phyloP scores from a whole-genome alignment of 192 early-diverging fungal genomes.

The Backusella luteola region DNA sequence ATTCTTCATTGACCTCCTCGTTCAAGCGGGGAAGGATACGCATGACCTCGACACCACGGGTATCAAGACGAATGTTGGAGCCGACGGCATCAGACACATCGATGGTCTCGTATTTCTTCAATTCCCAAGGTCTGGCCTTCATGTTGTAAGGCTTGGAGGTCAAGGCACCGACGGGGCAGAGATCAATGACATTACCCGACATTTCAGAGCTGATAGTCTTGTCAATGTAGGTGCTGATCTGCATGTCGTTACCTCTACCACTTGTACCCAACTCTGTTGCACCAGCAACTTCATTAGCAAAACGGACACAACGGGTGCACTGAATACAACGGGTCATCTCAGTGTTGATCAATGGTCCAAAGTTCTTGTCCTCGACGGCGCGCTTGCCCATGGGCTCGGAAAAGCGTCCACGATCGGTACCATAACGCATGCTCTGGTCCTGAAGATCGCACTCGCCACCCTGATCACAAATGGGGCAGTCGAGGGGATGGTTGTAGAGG shows the following conservation, averaged over 20 bases:
- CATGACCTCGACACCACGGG: slow-evolving; percentile 95
- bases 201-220: slow-evolving; percentile 88
- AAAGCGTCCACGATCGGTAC: slow-evolving; percentile 91
- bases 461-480: slow-evolving; percentile 99
- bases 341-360: slow-evolving; percentile 95
- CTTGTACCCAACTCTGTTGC: slow-evolving; percentile 92
- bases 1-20: slow-evolving; percentile 99
- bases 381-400: slow-evolving; percentile 84
- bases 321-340: slow-evolving; percentile 99
- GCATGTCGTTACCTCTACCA: slow-evolving; percentile 96
- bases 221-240: slow-evolving; percentile 96
- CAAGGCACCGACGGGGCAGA: slow-evolving; percentile 97
- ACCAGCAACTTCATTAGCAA: slow-evolving; percentile 97
- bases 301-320: slow-evolving; percentile 98
- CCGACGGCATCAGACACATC: slow-evolving; percentile 96
- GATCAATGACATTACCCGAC: slow-evolving; percentile 96
- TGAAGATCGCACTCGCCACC: slow-evolving; percentile 99
- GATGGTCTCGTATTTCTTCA: slow-evolving; percentile 92
- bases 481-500: slow-evolving; percentile 96
- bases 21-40: slow-evolving; percentile 93
- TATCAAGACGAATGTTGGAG: slow-evolving; percentile 94
- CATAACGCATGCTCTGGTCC: slow-evolving; percentile 96
- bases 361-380: slow-evolving; percentile 95
- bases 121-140: slow-evolving; percentile 93
- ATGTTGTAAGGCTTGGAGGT: slow-evolving; percentile 97